A percentile compares a stretch with the other conserved stretches of the same genome.
Conservation (phyloP, 2,329 filamentous ascomycete genomes). For the Aspergillus candidus region DNA sequence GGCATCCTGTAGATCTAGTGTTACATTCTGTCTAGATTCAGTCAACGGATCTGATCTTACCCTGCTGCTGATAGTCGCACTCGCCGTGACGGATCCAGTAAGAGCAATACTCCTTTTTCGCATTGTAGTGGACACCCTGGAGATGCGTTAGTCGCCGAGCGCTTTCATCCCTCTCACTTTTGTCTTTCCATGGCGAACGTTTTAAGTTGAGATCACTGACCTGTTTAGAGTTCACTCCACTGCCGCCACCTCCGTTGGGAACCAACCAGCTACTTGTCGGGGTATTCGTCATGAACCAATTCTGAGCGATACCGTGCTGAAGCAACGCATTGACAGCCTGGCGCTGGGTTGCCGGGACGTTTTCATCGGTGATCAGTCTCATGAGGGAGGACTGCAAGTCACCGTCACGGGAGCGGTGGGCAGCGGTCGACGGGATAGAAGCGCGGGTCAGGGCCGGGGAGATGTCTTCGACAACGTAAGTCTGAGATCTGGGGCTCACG, state of each 20-base stretch:
- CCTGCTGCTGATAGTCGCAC: conserved; percentile 78
- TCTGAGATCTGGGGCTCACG: conserved; percentile 23
- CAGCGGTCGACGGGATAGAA: conserved; percentile 3
- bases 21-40: background rate
- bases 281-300: conserved; percentile 11
- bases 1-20: conserved; percentile 52
- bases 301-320: conserved; percentile 16
- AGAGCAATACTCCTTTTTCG: conserved; percentile 72
- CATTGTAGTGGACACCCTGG: conserved; percentile 8
- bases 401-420: conserved; percentile 9
- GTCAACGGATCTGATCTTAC: conserved; percentile 15
- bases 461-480: conserved; percentile 30
- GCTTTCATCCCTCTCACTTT: background rate
- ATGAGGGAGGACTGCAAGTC: conserved; percentile 18
- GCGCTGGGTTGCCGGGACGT: conserved; percentile 15
- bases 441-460: conserved; percentile 3
- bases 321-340: conserved; percentile 16
- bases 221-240: conserved; percentile 13
- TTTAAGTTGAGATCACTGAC: conserved; percentile 12
- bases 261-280: conserved; percentile 12
- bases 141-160: conserved; percentile 5
- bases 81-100: conserved; percentile 84
- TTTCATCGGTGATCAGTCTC: conserved; percentile 17
- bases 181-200: background rate
- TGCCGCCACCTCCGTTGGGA: conserved; percentile 7